Base-by-base conservation (phyloP, 495 filamentous ascomycete species). In the Extremus antarcticus region DNA sequence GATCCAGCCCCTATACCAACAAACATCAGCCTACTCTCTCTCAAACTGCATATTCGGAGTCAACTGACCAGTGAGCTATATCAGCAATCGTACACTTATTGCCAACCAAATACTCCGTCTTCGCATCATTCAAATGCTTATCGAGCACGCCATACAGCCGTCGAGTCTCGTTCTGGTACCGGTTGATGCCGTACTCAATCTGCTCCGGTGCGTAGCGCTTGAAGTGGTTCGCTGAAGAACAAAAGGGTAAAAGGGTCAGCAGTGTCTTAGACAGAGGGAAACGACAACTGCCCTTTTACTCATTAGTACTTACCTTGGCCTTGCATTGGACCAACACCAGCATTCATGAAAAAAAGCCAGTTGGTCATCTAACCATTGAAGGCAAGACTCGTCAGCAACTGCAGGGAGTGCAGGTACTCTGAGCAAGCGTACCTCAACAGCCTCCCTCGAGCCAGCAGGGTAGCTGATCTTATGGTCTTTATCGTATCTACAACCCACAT, bases 201-300 rank as follows among this genome's bases (percentile, higher is more conserved):
- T 78, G 85, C 67, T 92, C 87, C 2, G 90, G 87, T 8, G 90
- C 89, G 62, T 92, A 95, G 64, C 88, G 82, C 24, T 65, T 71
- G 71, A 95, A 96, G 68, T 96, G 91, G 71, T 95, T 94, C 3
- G 89, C 81, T n/a, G n/a, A n/a, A n/a, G n/a, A n/a, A n/a, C n/a
- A n/a, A 10, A n/a, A n/a, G n/a, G n/a, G n/a, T n/a, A n/a, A n/a
- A n/a, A n/a, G n/a, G n/a, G n/a, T n/a, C n/a, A n/a, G n/a, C n/a
- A n/a, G n/a, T n/a, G n/a, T n/a, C n/a, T n/a, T n/a, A n/a, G n/a
- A n/a, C n/a, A n/a, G n/a, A n/a, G n/a, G n/a, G n/a, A n/a, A n/a
- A n/a, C n/a, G n/a, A n/a, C n/a, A n/a, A n/a, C n/a, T n/a, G n/a
- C n/a, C n/a, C n/a, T n/a, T n/a, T n/a, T n/a, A n/a, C n/a, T n/a